Base-by-base conservation (phyloP, 768 basidiomycete species). In the Coprinellus micaceus region DNA sequence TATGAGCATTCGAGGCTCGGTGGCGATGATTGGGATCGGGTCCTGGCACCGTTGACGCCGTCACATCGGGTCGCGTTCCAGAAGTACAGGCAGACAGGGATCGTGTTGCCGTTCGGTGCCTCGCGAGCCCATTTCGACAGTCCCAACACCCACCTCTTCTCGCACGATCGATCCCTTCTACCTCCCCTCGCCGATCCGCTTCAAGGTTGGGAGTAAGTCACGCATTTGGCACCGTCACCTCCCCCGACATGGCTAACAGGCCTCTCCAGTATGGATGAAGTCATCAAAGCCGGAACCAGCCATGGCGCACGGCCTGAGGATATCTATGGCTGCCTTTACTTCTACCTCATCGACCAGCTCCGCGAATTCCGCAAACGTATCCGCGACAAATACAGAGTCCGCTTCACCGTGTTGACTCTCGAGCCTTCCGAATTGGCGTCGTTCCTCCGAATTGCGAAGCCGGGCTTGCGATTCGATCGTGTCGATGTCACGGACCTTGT, bases 41-140 rank as follows among this genome's bases (percentile, higher is more conserved):
- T 71, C 65, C 75, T 74, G 40, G 58, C 63, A n/a, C 59, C 63
- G 0, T 61, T 79, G 52, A 63, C 63, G 40, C 73, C 76, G 4
- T 76, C 77, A 0, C 80, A 82, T 60, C 76, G 80, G 12, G 66
- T 76, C 9, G 73, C 80, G 13, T 71, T 74, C 57, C 54, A 72
- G 28, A 63, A 73, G 29, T 79, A 67, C 58, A 72, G 73, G 25
- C 60, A 68, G 15, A 71, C 67, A 40, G 80, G 80, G 5, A 60
- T 81, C 17, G 39, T 82, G 15, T 67, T 80, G n/a, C 81, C 79
- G 7, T 78, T 80, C 48, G 79, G 77, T 9, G 77, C 76, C 2
- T 33, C 64, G 7, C 71, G 70, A 29, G 69, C 70, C 0, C 71
- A 77, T 55, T 80, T 75, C 58, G 75, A 74, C 47, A 52, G 46